These are phyloP conservation scores for Mycosarcoma maydis DNA, from an alignment of 1,284 basidiomycete genomes.

Conservation along the genomic window DNA sequence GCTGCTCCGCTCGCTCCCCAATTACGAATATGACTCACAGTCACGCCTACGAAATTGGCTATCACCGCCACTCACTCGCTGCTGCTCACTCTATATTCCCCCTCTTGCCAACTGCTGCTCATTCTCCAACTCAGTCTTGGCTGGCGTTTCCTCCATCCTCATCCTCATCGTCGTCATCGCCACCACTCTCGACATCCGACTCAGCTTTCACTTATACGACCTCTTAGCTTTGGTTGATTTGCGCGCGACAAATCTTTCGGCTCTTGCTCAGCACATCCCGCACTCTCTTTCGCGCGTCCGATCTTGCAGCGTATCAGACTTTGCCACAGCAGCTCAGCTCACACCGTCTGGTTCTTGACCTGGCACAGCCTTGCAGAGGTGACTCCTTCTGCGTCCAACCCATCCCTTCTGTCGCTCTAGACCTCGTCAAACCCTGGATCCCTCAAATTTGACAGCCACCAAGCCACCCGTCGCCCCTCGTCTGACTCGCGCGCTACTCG, in stretches of 20 bases:
- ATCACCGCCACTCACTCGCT: slow-evolving; percentile 1
- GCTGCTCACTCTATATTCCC: slow-evolving; percentile 23
- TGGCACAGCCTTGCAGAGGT: not conserved
- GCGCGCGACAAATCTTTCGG: slow-evolving; percentile 1
- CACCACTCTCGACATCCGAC: slow-evolving; percentile 6
- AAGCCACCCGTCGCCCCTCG: not conserved
- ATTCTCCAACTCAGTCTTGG: slow-evolving; percentile 3
- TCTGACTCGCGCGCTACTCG: slow-evolving; percentile 31
- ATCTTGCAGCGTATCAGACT: slow-evolving; percentile 1
- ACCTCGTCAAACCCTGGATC: slow-evolving; percentile 4
- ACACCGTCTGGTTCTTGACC: slow-evolving; percentile 2
- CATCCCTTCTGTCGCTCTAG: slow-evolving; percentile 1
- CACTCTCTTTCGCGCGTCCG: slow-evolving; percentile 3
- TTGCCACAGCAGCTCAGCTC: slow-evolving; percentile 13
- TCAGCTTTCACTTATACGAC: slow-evolving; percentile 5
- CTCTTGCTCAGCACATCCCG: slow-evolving; percentile 2
- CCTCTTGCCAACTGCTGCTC: not conserved
- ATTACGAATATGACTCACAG: slow-evolving; percentile 11
- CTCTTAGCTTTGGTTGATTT: not conserved
- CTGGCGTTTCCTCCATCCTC: not conserved
- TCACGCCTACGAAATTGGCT: too few relatives aligned
- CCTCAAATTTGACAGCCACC: too few relatives aligned
- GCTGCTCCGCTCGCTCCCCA: slow-evolving; percentile 1
- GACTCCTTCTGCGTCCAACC: slow-evolving; percentile 1
- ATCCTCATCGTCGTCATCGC: slow-evolving; percentile 9